A percentile compares a stretch with the other conserved stretches of the same genome.
phyloP scores from a whole-genome alignment of 1,284 basidiomycete species.

The Gomphus bonarii region DNA sequence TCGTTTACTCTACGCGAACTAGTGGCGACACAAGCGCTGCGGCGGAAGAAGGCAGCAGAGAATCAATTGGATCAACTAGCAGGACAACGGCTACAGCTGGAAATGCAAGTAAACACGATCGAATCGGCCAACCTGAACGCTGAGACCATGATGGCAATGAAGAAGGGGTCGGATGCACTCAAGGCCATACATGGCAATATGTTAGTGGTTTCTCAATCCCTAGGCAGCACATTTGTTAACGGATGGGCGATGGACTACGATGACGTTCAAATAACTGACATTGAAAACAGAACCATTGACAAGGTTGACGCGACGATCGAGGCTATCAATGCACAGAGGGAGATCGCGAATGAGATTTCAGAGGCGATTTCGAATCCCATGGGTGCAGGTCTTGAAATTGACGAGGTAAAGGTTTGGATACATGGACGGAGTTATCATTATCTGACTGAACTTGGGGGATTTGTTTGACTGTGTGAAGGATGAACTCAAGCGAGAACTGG shows the following conservation, averaged over 20 bases:
- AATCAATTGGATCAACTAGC: conserved; percentile 81
- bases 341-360: conserved; percentile 91
- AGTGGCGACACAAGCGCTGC: conserved; percentile 87
- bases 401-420: conserved; percentile 48
- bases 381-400: conserved; percentile 53
- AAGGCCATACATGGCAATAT: conserved; percentile 88
- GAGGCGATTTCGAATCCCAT: conserved; percentile 85
- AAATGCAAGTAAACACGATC: conserved; percentile 95
- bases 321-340: conserved; percentile 85
- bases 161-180: conserved; percentile 88
- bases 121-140: conserved; percentile 98
- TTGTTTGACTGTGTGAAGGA: conserved; percentile 46
- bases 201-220: conserved; percentile 41
- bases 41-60: conserved; percentile 91
- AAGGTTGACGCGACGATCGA: conserved; percentile 93
- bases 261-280: not conserved
- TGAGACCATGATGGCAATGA: conserved; percentile 97
- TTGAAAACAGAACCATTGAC: conserved; percentile 61
- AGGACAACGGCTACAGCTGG: conserved; percentile 85
- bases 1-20: conserved; percentile 9
- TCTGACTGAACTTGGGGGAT: not conserved
- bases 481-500: conserved; percentile 76
- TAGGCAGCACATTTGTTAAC: conserved; percentile 10
- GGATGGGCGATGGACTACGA: not conserved
- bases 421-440: not conserved